Evolutionary conservation across 192 early-diverging fungal genomes (phyloP).

Genomic region (Coemansia sp.): DNA sequence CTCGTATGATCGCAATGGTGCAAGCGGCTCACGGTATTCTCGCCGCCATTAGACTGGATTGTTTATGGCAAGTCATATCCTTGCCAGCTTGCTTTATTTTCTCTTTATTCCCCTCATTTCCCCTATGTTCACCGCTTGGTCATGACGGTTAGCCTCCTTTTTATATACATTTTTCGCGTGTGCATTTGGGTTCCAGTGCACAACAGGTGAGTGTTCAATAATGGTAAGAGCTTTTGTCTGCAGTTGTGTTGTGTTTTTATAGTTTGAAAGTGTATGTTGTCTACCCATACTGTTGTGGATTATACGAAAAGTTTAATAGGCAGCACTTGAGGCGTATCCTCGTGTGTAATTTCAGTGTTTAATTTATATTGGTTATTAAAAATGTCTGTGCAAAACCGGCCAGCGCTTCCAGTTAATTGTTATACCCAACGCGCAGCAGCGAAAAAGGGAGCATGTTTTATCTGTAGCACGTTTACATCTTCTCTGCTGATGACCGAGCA

Average conservation of each 20-base stretch:
- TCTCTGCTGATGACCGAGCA: conserved; percentile 25
- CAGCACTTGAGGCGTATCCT: too few species aligned
- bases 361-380: background rate
- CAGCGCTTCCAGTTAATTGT: conserved; percentile 25
- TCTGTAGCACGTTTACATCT: conserved; percentile 19
- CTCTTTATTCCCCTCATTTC: too few species aligned
- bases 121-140: too few species aligned
- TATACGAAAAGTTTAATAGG: too few species aligned
- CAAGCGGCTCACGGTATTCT: conserved; percentile 29
- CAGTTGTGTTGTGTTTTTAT: too few species aligned
- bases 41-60: conserved; percentile 14
- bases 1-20: conserved; percentile 35
- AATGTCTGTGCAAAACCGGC: conserved; percentile 15
- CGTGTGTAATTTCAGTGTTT: background rate
- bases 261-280: too few species aligned
- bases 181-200: background rate
- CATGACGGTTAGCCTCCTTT: too few species aligned
- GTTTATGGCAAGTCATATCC: too few species aligned
- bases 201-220: background rate
- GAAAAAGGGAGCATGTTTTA: conserved; percentile 29
- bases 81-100: too few species aligned
- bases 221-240: background rate
- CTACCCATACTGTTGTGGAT: too few species aligned
- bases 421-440: conserved; percentile 29
- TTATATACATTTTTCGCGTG: background rate